A percentile compares a stretch with the other conserved stretches of the same genome.
phyloP scores from a whole-genome alignment of 2,329 filamentous ascomycete species.

The Claviceps pusilla region DNA sequence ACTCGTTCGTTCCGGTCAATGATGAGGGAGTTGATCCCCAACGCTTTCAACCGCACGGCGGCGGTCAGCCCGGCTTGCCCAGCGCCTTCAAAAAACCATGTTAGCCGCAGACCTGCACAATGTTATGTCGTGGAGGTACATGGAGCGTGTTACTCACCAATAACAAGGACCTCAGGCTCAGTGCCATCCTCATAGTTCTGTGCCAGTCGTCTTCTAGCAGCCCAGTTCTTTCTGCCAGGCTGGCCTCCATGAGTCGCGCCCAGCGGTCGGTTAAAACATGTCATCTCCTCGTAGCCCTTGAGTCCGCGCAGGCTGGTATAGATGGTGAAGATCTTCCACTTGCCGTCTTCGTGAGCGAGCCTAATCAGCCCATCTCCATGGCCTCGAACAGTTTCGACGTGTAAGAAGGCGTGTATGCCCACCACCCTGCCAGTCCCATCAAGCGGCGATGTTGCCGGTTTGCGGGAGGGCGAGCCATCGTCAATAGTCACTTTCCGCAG shows the following conservation, averaged over 20 bases:
- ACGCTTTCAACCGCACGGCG: conserved; percentile 44
- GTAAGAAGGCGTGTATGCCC: conserved; percentile 43
- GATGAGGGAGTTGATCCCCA: conserved; percentile 39
- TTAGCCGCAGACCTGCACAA: background rate
- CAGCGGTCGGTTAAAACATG: conserved; percentile 30
- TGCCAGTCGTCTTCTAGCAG: conserved; percentile 34
- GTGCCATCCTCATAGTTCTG: conserved; percentile 28
- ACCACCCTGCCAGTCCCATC: conserved; percentile 33
- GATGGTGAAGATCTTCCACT: conserved; percentile 49
- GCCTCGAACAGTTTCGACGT: conserved; percentile 37
- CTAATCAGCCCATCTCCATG: conserved; percentile 40
- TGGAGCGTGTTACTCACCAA: conserved; percentile 31
- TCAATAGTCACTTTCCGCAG: conserved; percentile 32
- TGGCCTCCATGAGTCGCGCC: conserved; percentile 43
- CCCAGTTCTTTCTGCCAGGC: conserved; percentile 42
- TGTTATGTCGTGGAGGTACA: background rate
- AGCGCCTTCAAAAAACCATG: conserved; percentile 25
- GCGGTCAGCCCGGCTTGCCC: conserved; percentile 45
- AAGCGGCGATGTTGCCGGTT: conserved; percentile 29
- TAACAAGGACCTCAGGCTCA: conserved; percentile 44
- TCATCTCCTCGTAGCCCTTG: conserved; percentile 35
- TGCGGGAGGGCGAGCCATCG: conserved; percentile 25
- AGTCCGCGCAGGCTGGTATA: conserved; percentile 45
- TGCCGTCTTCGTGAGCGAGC: conserved; percentile 26
- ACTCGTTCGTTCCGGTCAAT: conserved; percentile 42